phyloP scores from a whole-genome alignment of 257 asterid genomes.

The Ehretia macrophylla region DNA sequence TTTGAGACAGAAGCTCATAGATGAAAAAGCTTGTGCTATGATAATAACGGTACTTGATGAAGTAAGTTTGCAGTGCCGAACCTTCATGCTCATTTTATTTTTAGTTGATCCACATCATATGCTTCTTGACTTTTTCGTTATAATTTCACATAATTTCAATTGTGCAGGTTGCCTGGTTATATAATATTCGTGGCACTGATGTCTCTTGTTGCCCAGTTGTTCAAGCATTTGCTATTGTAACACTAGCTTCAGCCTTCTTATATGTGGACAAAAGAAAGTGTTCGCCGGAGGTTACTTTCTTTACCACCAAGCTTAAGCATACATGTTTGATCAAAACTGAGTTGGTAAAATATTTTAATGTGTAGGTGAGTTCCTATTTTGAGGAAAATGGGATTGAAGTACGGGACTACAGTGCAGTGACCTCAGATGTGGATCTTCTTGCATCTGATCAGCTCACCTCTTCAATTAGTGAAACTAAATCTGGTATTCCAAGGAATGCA shows the following conservation, averaged over 20 bases:
- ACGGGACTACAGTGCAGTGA: constrained; percentile 65
- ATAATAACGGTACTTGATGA: constrained; percentile 79
- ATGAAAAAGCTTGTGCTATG: constrained; percentile 67
- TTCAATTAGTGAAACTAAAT: constrained; percentile 21
- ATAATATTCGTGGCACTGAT: constrained; percentile 88
- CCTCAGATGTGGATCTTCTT: constrained; percentile 65
- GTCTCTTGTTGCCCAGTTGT: constrained; percentile 81
- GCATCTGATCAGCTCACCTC: constrained; percentile 62
- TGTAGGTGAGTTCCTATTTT: constrained; percentile 61
- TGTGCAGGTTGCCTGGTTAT: constrained; percentile 89
- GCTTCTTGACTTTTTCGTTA: constrained; percentile 6
- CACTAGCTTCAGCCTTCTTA: constrained; percentile 64
- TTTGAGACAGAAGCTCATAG: constrained; percentile 68
- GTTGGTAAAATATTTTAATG: not conserved
- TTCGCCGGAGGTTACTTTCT: constrained; percentile 65
- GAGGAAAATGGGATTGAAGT: constrained; percentile 61
- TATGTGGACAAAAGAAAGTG: constrained; percentile 80
- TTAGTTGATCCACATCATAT: not conserved
- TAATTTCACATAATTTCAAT: constrained; percentile 14
- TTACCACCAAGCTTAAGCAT: constrained; percentile 2
- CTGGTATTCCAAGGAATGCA: constrained; percentile 7
- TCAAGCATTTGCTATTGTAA: constrained; percentile 88
- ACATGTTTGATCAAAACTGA: not conserved
- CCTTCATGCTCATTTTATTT: not conserved
- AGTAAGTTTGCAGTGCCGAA: constrained; percentile 32